A percentile compares a stretch with the other conserved stretches of the same genome.
Evolutionary conservation across 306 rosid genomes (phyloP).

Genomic region (Vicia villosa): DNA sequence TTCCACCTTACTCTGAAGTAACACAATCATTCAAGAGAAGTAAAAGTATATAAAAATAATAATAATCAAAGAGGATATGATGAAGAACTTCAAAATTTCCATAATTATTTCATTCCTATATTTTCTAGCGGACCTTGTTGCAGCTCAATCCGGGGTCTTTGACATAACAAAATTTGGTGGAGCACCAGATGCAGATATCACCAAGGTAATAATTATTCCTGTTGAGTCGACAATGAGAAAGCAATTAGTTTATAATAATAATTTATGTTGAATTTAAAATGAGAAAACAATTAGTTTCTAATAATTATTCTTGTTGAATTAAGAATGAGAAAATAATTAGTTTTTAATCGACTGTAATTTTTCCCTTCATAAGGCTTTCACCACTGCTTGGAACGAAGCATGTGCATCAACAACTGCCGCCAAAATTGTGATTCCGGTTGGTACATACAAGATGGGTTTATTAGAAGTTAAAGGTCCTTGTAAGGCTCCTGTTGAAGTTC

Average conservation of each 20-base stretch:
- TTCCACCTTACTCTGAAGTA: background rate
- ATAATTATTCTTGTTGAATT: too few species aligned
- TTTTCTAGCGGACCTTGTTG: background rate
- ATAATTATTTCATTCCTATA: background rate
- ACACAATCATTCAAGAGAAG: too few species aligned
- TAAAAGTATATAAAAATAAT: too few species aligned
- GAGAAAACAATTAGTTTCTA: too few species aligned
- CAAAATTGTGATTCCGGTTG: too few species aligned
- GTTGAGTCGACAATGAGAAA: background rate
- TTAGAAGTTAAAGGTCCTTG: constrained; percentile 6
- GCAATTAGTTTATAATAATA: too few species aligned
- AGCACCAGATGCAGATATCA: constrained; percentile 18
- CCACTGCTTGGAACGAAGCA: too few species aligned
- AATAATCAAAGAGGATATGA: constrained; percentile 6
- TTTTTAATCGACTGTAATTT: too few species aligned
- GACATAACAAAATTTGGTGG: constrained; percentile 33
- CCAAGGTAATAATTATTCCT: background rate
- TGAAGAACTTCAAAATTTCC: background rate
- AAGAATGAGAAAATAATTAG: too few species aligned
- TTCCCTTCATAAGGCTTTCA: too few species aligned
- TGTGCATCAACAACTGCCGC: too few species aligned
- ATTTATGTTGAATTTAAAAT: too few species aligned
- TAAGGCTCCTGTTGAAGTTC: constrained; percentile 19
- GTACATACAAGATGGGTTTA: constrained; percentile 3
- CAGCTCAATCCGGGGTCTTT: background rate